Percentiles rank a stretch among this genome's conserved stretches.
These are phyloP conservation scores for Lactifluus rugatus DNA, from an alignment of 768 basidiomycete genomes.

Conservation along the genomic window DNA sequence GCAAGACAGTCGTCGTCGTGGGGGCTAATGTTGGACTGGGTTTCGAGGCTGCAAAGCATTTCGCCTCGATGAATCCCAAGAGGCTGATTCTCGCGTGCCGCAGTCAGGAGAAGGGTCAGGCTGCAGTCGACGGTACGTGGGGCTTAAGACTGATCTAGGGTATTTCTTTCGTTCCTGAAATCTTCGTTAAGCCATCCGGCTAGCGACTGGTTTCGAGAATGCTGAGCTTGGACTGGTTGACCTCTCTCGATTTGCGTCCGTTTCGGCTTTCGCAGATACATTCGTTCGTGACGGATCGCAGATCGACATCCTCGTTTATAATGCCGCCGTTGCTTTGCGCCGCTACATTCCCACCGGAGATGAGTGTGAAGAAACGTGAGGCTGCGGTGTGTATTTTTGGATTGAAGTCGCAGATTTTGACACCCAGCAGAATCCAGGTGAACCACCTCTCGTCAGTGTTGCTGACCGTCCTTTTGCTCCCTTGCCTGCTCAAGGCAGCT, in stretches of 20 bases:
- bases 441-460: conserved; percentile 25
- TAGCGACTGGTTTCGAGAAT: conserved; percentile 11
- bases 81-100: conserved; percentile 15
- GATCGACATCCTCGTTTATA: conserved; percentile 26
- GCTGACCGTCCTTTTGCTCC: conserved; percentile 8
- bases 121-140: conserved; percentile 9
- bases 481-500: conserved; percentile 11
- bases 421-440: conserved; percentile 34
- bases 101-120: conserved; percentile 8
- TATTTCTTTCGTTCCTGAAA: not conserved
- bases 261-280: conserved; percentile 21
- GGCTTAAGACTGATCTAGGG: too few relatives aligned
- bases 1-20: conserved; percentile 19
- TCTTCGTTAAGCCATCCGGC: conserved; percentile 5
- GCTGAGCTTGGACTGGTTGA: conserved; percentile 21
- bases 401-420: not conserved
- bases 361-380: conserved; percentile 25
- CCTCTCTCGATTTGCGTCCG: conserved; percentile 22
- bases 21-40: conserved; percentile 19
- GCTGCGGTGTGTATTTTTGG: not conserved
- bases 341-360: conserved; percentile 25
- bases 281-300: conserved; percentile 20
- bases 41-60: conserved; percentile 17
- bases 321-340: conserved; percentile 20
- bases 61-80: conserved; percentile 16